These are phyloP conservation scores for Gremmenia infestans DNA, from an alignment of 2,329 filamentous ascomycete species.

Conservation along the genomic window DNA sequence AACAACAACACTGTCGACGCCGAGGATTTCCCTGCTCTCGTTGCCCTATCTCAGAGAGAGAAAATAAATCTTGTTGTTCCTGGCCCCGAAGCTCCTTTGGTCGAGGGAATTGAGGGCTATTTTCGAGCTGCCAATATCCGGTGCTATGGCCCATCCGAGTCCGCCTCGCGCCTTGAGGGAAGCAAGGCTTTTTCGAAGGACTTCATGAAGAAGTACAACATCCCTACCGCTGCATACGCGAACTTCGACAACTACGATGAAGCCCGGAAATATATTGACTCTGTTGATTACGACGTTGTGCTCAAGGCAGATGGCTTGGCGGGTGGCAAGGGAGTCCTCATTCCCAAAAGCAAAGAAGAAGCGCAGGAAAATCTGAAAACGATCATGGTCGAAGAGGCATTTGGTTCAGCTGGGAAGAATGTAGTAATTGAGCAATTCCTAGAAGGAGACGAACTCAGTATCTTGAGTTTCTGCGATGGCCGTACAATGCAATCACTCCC, in stretches of 20 bases:
- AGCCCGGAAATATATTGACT: conserved; percentile 70
- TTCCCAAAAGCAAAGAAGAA: conserved; percentile 63
- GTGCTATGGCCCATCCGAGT: conserved; percentile 75
- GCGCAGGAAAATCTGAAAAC: conserved; percentile 75
- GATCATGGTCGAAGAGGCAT: conserved; percentile 86
- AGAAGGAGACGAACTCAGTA: conserved; percentile 84
- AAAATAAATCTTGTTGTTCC: conserved; percentile 79
- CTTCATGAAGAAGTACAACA: conserved; percentile 88
- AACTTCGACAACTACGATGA: conserved; percentile 78
- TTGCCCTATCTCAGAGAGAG: conserved; percentile 68
- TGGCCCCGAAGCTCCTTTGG: conserved; percentile 89
- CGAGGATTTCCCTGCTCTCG: conserved; percentile 71
- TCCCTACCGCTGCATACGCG: conserved; percentile 86
- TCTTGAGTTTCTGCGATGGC: conserved; percentile 88
- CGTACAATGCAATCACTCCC: conserved; percentile 78
- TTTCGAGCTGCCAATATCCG: conserved; percentile 49
- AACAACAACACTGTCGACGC: conserved; percentile 65
- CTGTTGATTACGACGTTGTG: conserved; percentile 67
- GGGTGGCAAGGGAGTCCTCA: conserved; percentile 92
- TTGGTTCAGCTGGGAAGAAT: conserved; percentile 80
- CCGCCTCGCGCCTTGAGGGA: conserved; percentile 86
- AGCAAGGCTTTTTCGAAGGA: conserved; percentile 97
- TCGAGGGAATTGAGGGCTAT: conserved; percentile 81
- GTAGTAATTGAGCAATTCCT: conserved; percentile 96
- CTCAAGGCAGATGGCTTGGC: conserved; percentile 93